phyloP scores from a whole-genome alignment of 805 yeast species.

The Suhomyces tanzawaensis region DNA sequence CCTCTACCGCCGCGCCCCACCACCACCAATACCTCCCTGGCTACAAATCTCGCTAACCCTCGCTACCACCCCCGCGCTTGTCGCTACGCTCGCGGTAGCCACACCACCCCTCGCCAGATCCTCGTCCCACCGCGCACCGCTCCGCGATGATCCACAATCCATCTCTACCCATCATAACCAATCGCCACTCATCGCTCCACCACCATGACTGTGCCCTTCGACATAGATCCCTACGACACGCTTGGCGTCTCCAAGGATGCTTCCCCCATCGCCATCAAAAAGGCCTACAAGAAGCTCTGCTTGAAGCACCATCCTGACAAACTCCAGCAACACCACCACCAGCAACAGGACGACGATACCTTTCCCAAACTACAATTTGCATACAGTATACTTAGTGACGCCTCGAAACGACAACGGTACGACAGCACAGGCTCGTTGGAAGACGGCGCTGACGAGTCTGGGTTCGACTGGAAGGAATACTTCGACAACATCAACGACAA shows the following conservation, averaged over 20 bases:
- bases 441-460: slow-evolving; percentile 26
- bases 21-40: too few relatives aligned
- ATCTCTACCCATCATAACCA: too few relatives aligned
- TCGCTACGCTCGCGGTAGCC: too few relatives aligned
- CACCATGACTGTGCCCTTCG: slow-evolving; percentile 19
- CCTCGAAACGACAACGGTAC: slow-evolving; percentile 50
- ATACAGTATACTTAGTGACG: slow-evolving; percentile 64
- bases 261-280: slow-evolving; percentile 57
- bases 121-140: too few relatives aligned
- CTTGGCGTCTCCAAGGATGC: slow-evolving; percentile 42
- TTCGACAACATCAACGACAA: slow-evolving; percentile 47
- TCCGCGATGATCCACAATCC: too few relatives aligned
- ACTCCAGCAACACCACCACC: slow-evolving; percentile 13
- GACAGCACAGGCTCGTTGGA: slow-evolving; percentile 66
- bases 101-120: too few relatives aligned
- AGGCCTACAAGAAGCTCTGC: slow-evolving; percentile 36
- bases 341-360: slow-evolving; percentile 17
- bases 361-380: slow-evolving; percentile 78
- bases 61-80: too few relatives aligned
- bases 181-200: too few relatives aligned
- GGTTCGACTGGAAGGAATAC: slow-evolving; percentile 58
- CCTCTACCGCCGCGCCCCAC: too few relatives aligned
- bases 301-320: slow-evolving; percentile 29
- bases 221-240: slow-evolving; percentile 60
- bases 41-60: too few relatives aligned